Conservation (phyloP, 768 basidiomycete species). For the Kwoniella botswanensis region DNA sequence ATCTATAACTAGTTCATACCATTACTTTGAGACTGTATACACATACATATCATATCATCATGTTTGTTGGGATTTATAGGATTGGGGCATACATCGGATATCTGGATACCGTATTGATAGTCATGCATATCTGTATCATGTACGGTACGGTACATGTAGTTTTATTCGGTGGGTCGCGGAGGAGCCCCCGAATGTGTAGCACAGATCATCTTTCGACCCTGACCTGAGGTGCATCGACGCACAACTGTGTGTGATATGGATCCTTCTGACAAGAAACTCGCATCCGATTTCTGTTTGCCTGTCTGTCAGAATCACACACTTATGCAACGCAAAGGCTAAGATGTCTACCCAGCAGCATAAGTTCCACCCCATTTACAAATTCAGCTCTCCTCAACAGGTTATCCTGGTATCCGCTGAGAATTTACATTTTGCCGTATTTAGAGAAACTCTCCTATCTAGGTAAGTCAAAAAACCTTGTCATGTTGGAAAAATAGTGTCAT, state of each 20-base stretch:
- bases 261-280: too few relatives aligned
- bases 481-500: too few relatives aligned
- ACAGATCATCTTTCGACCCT: too few relatives aligned
- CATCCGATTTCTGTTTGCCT: too few relatives aligned
- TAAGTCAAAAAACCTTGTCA: not conserved
- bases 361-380: not conserved
- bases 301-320: too few relatives aligned
- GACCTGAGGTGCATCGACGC: too few relatives aligned
- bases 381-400: not conserved
- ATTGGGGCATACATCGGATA: not conserved
- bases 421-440: not conserved
- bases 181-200: too few relatives aligned
- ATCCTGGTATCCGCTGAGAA: not conserved
- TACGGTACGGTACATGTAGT: too few relatives aligned
- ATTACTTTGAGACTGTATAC: too few relatives aligned
- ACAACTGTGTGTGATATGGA: too few relatives aligned
- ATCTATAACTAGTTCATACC: not conserved
- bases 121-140: not conserved
- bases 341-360: not conserved
- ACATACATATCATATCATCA: not conserved
- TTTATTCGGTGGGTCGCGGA: too few relatives aligned
- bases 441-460: not conserved
- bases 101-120: slow-evolving; percentile 7
- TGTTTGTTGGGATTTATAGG: not conserved
- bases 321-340: too few relatives aligned